These are phyloP conservation scores for Amanita inopinata DNA, from an alignment of 768 basidiomycete genomes.

Conservation along the genomic window DNA sequence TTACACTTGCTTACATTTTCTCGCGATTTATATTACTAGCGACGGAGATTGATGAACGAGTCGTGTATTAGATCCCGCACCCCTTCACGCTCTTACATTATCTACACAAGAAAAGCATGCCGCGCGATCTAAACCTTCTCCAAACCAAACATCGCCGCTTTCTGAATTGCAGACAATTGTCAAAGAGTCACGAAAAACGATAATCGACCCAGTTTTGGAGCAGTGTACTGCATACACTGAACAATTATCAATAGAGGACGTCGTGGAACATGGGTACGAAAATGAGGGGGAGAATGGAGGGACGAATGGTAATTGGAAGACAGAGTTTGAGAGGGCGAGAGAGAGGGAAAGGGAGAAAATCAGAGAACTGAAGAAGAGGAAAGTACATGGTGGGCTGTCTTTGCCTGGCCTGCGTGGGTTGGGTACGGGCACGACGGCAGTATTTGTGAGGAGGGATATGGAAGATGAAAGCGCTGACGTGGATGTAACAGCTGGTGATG, in stretches of 20 bases:
- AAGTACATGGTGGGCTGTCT: slow-evolving; percentile 28
- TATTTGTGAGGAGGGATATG: slow-evolving; percentile 45
- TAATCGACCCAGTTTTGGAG: slow-evolving; percentile 41
- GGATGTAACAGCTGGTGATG: slow-evolving; percentile 36
- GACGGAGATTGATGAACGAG: too few species aligned
- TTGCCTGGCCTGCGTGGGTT: slow-evolving; percentile 15
- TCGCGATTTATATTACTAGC: background rate
- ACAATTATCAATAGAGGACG: slow-evolving; percentile 17
- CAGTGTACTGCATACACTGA: slow-evolving; percentile 18
- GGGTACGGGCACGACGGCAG: slow-evolving; percentile 24
- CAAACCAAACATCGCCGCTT: slow-evolving; percentile 31
- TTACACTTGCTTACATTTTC: background rate
- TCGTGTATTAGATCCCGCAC: slow-evolving; percentile 49
- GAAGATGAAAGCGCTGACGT: slow-evolving; percentile 56
- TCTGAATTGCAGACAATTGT: slow-evolving; percentile 53
- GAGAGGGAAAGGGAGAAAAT: slow-evolving; percentile 43
- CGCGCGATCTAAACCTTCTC: slow-evolving; percentile 27
- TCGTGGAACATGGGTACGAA: slow-evolving; percentile 21
- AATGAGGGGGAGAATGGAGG: slow-evolving; percentile 21
- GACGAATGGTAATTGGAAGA: slow-evolving; percentile 20
- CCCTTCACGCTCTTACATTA: slow-evolving; percentile 38
- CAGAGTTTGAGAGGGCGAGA: slow-evolving; percentile 22
- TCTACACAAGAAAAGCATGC: slow-evolving; percentile 25
- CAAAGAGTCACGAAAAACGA: slow-evolving; percentile 35
- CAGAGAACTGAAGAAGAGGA: slow-evolving; percentile 46